Evolutionary conservation across 345 rosid genomes (phyloP).

Genomic region (Euphorbia tirucalli): DNA sequence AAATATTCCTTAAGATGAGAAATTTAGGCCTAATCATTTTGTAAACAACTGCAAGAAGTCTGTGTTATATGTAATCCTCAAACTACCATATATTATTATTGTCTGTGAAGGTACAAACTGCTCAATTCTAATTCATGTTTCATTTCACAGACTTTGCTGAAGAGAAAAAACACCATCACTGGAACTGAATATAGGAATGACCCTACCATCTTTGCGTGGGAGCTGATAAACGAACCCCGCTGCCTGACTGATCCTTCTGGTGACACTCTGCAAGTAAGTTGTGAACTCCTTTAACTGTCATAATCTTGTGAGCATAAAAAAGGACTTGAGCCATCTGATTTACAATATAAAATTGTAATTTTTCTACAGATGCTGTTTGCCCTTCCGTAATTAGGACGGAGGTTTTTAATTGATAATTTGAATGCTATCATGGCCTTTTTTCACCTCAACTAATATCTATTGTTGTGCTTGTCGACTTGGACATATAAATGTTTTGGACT

Average conservation of each 20-base stretch:
- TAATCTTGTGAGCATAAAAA: conserved; percentile 3
- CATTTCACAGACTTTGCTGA: conserved; percentile 58
- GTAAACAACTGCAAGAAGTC: neutral
- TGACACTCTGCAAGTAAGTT: conserved; percentile 84
- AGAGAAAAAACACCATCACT: conserved; percentile 80
- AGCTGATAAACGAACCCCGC: conserved; percentile 92
- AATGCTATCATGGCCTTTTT: neutral
- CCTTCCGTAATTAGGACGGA: neutral
- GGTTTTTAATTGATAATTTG: neutral
- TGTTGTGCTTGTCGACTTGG: neutral
- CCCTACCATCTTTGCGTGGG: conserved; percentile 92
- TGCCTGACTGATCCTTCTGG: conserved; percentile 92
- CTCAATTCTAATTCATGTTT: conserved; percentile 15
- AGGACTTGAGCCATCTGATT: neutral
- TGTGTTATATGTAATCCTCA: neutral
- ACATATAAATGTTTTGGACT: neutral
- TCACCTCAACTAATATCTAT: neutral
- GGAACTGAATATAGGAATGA: conserved; percentile 88
- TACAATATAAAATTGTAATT: neutral
- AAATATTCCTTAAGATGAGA: neutral
- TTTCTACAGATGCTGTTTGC: neutral
- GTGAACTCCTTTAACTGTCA: neutral
- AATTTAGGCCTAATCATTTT: neutral
- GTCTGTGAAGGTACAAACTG: neutral
- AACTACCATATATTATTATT: neutral